Evolutionary conservation across 208 protist species (phyloP).

Genomic region (Trypanosoma congolense): DNA sequence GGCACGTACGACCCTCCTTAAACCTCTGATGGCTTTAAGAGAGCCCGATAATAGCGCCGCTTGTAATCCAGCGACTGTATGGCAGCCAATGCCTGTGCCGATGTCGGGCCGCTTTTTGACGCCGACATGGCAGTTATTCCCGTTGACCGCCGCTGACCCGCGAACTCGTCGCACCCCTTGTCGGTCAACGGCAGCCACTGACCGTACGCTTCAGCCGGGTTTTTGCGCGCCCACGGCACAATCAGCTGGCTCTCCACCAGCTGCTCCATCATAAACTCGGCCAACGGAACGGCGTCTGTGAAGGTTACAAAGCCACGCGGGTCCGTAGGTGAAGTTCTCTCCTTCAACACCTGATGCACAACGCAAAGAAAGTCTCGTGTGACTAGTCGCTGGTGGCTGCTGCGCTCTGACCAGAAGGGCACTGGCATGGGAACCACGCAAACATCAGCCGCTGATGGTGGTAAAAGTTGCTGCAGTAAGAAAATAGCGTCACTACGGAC

Average conservation of each 20-base stretch:
- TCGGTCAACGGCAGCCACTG: constrained; percentile 25
- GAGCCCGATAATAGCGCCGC: constrained; percentile 33
- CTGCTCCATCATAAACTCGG: constrained; percentile 81
- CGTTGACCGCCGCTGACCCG: constrained; percentile 26
- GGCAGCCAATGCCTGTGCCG: constrained; percentile 28
- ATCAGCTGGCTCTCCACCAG: constrained; percentile 70
- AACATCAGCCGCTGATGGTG: constrained; percentile 38
- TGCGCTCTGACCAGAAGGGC: constrained; percentile 51
- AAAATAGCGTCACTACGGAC: constrained; percentile 77
- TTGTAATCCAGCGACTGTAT: constrained; percentile 35
- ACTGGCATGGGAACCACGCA: constrained; percentile 71
- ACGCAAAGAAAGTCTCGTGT: constrained; percentile 64
- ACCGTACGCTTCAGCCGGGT: constrained; percentile 20
- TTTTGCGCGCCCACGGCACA: constrained; percentile 83
- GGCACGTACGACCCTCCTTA: not conserved
- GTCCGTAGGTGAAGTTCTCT: constrained; percentile 33
- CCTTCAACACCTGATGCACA: constrained; percentile 35
- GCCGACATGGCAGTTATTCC: constrained; percentile 37
- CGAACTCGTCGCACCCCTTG: constrained; percentile 27
- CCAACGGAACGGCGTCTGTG: constrained; percentile 68
- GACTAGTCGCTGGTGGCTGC: constrained; percentile 68
- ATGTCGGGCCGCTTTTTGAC: constrained; percentile 44
- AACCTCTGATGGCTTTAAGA: constrained; percentile 1
- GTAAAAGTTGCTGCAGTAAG: constrained; percentile 45
- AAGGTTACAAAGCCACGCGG: constrained; percentile 71